Percentiles rank a stretch among this genome's conserved stretches.
phyloP scores from a whole-genome alignment of 2,329 filamentous ascomycete species.

The Xylaria sp. region DNA sequence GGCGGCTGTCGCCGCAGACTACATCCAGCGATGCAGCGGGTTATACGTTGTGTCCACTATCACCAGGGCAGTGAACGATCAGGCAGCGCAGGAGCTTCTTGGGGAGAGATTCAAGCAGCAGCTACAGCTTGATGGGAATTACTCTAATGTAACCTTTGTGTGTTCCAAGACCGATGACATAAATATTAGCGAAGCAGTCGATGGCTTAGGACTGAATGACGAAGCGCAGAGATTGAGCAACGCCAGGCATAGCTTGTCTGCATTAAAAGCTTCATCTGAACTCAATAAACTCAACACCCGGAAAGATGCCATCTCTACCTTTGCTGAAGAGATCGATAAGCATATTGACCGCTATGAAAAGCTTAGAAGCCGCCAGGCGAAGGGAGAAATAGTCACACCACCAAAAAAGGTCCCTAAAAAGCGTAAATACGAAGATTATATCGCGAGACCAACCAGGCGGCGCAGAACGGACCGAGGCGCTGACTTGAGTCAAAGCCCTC shows the following conservation, averaged over 20 bases:
- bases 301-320: conserved; percentile 55
- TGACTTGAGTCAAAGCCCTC: no score
- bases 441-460: conserved; percentile 28
- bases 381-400: conserved; percentile 22
- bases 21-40: conserved; percentile 69
- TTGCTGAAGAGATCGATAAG: conserved; percentile 49
- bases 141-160: conserved; percentile 64
- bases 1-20: conserved; percentile 65
- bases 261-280: conserved; percentile 22
- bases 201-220: conserved; percentile 50
- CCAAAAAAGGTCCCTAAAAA: conserved; percentile 51
- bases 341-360: conserved; percentile 34
- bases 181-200: conserved; percentile 64
- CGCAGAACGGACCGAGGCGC: conserved; percentile 14
- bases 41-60: conserved; percentile 70
- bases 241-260: neutral
- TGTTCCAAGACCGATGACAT: conserved; percentile 60
- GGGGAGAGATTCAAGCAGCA: conserved; percentile 67
- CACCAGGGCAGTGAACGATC: conserved; percentile 68
- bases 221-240: conserved; percentile 39
- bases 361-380: conserved; percentile 36
- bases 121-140: conserved; percentile 66
- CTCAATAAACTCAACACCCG: conserved; percentile 62
- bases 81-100: conserved; percentile 65
- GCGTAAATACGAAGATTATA: conserved; percentile 50